Percentiles rank a stretch among this genome's conserved stretches.
Evolutionary conservation across 129 eudicot genomes (phyloP).

Genomic region (Sambucus nigra): DNA sequence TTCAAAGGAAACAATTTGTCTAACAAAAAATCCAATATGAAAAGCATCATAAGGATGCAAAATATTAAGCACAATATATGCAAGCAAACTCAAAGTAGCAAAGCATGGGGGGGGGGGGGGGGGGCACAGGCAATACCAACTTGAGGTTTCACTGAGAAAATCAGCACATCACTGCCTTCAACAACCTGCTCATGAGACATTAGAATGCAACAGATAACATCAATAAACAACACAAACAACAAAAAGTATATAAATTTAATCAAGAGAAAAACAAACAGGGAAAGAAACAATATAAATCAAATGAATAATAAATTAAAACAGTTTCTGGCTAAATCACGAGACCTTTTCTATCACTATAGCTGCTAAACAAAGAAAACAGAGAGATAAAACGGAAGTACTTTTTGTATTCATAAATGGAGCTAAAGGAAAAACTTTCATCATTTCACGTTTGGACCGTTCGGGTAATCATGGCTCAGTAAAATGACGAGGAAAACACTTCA

Average conservation of each 20-base stretch:
- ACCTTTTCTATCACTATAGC: neutral
- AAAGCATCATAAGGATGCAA: neutral
- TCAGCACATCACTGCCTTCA: conserved; percentile 68
- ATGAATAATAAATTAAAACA: neutral
- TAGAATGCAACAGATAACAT: neutral
- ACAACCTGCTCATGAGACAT: conserved; percentile 51
- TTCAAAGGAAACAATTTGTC: neutral
- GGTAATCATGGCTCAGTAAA: no score
- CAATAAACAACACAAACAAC: neutral
- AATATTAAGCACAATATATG: neutral
- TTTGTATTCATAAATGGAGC: neutral
- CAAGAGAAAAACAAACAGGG: neutral
- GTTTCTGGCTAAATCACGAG: neutral
- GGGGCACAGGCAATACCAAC: conserved; percentile 40
- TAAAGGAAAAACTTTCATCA: neutral
- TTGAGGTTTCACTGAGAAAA: conserved; percentile 83
- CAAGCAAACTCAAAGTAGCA: conserved; percentile 1
- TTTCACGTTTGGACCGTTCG: neutral
- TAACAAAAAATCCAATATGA: neutral
- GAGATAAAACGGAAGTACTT: no score
- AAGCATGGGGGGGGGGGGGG: conserved; percentile 10
- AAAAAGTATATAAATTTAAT: neutral
- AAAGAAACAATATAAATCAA: neutral
- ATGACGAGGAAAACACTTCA: no score
- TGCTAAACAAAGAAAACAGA: no score